A percentile compares a stretch with the other conserved stretches of the same genome.
These are phyloP conservation scores for Petunia hybrid DNA, from an alignment of 305 asterid genomes.

Conservation along the genomic window DNA sequence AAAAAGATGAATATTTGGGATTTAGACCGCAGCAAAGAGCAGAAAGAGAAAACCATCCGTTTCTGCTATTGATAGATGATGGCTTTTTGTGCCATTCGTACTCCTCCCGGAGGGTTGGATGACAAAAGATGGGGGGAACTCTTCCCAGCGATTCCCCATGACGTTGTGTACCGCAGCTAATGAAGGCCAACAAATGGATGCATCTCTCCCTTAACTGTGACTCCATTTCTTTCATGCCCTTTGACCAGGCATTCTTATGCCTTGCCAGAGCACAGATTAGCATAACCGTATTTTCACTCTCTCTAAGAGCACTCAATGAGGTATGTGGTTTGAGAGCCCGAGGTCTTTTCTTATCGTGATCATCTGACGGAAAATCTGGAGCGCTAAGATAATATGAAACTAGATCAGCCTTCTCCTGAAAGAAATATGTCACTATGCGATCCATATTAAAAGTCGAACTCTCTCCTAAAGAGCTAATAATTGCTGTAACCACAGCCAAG, in stretches of 20 bases:
- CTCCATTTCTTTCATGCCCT: conserved; percentile 70
- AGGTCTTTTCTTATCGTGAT: conserved; percentile 79
- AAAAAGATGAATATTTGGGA: conserved; percentile 53
- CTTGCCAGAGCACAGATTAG: conserved; percentile 82
- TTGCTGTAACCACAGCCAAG: conserved; percentile 81
- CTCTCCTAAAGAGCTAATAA: conserved; percentile 81
- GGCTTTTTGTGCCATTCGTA: conserved; percentile 74
- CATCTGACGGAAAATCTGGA: conserved; percentile 75
- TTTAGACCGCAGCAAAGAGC: conserved; percentile 72
- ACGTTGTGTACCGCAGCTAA: conserved; percentile 78
- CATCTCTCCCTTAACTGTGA: conserved; percentile 84
- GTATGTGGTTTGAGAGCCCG: conserved; percentile 70
- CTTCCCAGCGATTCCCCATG: conserved; percentile 68
- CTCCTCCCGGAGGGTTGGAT: conserved; percentile 80
- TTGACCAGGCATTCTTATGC: conserved; percentile 75
- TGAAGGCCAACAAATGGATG: conserved; percentile 88
- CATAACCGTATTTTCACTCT: conserved; percentile 74
- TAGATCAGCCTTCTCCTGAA: conserved; percentile 78
- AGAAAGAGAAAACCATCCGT: conserved; percentile 93
- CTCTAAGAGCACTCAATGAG: conserved; percentile 73
- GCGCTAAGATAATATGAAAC: conserved; percentile 76
- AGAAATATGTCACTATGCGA: conserved; percentile 73
- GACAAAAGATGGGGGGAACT: conserved; percentile 64
- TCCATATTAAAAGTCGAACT: conserved; percentile 64
- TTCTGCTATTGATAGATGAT: conserved; percentile 72